Conservation (phyloP, 208 protist genomes). For the Tritrichomonas foetus region DNA sequence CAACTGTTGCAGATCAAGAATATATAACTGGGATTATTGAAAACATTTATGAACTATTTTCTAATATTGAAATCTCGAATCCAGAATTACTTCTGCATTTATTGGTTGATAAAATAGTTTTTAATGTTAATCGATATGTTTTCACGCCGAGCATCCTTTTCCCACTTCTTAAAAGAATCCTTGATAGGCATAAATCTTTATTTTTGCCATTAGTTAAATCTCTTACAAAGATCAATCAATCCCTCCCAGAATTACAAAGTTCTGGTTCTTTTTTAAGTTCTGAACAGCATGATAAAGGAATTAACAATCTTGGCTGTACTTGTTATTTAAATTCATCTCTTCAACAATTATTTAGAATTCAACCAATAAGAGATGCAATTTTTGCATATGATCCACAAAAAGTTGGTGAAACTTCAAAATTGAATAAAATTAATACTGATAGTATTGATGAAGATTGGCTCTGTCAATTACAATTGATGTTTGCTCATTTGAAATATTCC, state of each 20-base stretch:
- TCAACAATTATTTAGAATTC: background rate
- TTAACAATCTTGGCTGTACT: slow-evolving; percentile 8
- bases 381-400: background rate
- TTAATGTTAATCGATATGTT: background rate
- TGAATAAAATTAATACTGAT: no score
- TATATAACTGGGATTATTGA: background rate
- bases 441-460: background rate
- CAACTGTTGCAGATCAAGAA: no score
- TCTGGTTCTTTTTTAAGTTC: no score
- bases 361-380: background rate
- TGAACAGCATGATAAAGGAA: background rate
- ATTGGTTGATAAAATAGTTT: background rate
- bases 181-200: background rate
- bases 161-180: background rate
- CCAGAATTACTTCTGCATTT: background rate
- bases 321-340: background rate
- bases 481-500: background rate
- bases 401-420: no score
- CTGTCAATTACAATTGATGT: background rate
- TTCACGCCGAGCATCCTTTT: background rate
- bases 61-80: background rate
- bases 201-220: background rate
- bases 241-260: no score
- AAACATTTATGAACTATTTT: background rate
- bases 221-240: background rate